These are phyloP conservation scores for Lentinula lateritia DNA, from an alignment of 768 basidiomycete genomes.

Conservation along the genomic window DNA sequence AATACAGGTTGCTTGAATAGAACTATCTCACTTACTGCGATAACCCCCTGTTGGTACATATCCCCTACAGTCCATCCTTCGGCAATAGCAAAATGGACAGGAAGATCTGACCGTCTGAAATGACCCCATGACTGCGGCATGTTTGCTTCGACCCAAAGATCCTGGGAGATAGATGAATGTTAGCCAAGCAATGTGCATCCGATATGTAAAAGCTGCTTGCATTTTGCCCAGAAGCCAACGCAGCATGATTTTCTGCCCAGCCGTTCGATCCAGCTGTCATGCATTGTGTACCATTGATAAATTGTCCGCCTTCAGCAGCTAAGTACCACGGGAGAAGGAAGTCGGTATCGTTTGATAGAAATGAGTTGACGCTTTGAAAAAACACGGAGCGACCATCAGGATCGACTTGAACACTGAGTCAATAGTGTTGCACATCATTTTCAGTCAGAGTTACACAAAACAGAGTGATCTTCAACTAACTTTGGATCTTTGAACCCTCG, in stretches of 20 bases:
- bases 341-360: constrained; percentile 5
- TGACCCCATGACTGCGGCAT: constrained; percentile 4
- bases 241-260: constrained; percentile 6
- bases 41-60: constrained; percentile 8
- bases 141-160: constrained; percentile 6
- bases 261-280: constrained; percentile 4
- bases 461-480: neutral
- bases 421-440: neutral
- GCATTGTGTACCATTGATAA: constrained; percentile 7
- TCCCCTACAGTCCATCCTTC: constrained; percentile 8
- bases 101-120: constrained; percentile 4
- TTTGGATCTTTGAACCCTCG: constrained; percentile 9
- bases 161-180: neutral
- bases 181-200: neutral
- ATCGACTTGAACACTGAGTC: constrained; percentile 4
- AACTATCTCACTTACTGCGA: neutral
- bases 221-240: constrained; percentile 3
- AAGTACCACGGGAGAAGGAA: constrained; percentile 6
- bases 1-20: neutral
- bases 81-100: constrained; percentile 7
- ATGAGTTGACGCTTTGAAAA: constrained; percentile 3
- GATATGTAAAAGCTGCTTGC: neutral
- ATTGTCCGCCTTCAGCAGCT: constrained; percentile 3
- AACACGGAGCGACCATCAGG: constrained; percentile 6
- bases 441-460: neutral